Percentiles rank a stretch among this genome's conserved stretches.
These are phyloP conservation scores for Podaxis sp. DNA, from an alignment of 768 basidiomycete genomes.

Conservation along the genomic window DNA sequence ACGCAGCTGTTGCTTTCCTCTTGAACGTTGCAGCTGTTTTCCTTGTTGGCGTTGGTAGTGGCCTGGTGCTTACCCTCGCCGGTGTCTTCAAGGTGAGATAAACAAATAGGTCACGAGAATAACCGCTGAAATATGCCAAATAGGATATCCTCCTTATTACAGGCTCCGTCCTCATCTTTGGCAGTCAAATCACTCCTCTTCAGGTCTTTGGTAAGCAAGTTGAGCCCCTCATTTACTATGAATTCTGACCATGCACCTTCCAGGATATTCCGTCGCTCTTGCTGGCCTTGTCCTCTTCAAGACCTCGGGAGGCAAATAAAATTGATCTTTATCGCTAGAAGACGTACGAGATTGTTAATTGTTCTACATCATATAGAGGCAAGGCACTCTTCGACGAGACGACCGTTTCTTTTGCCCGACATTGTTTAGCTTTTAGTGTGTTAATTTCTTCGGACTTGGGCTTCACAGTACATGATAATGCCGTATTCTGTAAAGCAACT, in stretches of 20 bases:
- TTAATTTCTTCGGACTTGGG: background rate
- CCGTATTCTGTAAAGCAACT: constrained; percentile 6
- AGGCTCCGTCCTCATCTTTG: constrained; percentile 87
- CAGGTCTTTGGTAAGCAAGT: constrained; percentile 72
- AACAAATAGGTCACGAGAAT: background rate
- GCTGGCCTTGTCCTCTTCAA: constrained; percentile 85
- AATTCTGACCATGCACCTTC: background rate
- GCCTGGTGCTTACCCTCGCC: constrained; percentile 87
- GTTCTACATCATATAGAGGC: background rate
- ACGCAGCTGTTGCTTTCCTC: constrained; percentile 85
- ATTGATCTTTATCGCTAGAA: background rate
- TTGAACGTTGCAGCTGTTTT: constrained; percentile 95
- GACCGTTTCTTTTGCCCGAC: background rate
- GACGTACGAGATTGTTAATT: background rate
- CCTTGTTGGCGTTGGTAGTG: constrained; percentile 85
- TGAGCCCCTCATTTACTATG: background rate
- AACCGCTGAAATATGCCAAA: background rate
- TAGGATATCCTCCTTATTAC: constrained; percentile 94
- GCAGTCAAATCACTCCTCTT: constrained; percentile 73
- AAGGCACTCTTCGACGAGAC: background rate
- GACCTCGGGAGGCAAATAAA: constrained; percentile 63
- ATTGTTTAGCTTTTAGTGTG: background rate
- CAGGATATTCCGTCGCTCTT: constrained; percentile 88
- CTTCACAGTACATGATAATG: background rate
- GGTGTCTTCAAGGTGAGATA: constrained; percentile 83